Conservation (phyloP, 2,329 filamentous ascomycete genomes). For the Trichoderma breve region DNA sequence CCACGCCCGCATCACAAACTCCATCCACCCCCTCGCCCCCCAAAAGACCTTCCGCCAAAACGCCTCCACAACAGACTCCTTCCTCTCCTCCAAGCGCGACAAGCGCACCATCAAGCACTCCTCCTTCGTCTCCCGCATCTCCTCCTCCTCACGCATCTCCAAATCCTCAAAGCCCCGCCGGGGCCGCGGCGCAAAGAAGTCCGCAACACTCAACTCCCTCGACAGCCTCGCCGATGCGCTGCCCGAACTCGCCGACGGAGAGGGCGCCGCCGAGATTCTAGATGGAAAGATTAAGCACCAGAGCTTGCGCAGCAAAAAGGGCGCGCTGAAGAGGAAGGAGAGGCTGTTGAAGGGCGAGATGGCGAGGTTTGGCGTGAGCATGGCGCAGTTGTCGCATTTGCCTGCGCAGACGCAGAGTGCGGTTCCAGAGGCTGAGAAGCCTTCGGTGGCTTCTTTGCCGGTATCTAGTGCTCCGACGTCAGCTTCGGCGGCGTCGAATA, state of each 20-base stretch:
- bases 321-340: slow-evolving; percentile 81
- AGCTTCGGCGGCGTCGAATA: slow-evolving; percentile 47
- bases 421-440: not conserved
- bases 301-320: slow-evolving; percentile 71
- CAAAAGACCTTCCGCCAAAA: slow-evolving; percentile 52
- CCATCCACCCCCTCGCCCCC: slow-evolving; percentile 50
- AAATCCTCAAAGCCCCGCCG: slow-evolving; percentile 21
- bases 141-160: slow-evolving; percentile 49
- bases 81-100: slow-evolving; percentile 74
- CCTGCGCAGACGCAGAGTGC: slow-evolving; percentile 20
- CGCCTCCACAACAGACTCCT: slow-evolving; percentile 53
- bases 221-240: slow-evolving; percentile 77
- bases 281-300: slow-evolving; percentile 66
- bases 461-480: not conserved
- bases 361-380: slow-evolving; percentile 77
- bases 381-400: slow-evolving; percentile 67
- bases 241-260: slow-evolving; percentile 56
- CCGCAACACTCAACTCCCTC: slow-evolving; percentile 76
- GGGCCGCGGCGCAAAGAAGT: slow-evolving; percentile 37
- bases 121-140: slow-evolving; percentile 72
- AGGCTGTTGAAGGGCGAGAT: slow-evolving; percentile 76
- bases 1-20: slow-evolving; percentile 48
- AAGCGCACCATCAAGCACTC: slow-evolving; percentile 81
- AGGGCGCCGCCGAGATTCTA: slow-evolving; percentile 44
- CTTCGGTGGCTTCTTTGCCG: not conserved